Evolutionary conservation across 176 grass and related monocot species (phyloP), one percentile per base, ranked within the genome.

Genomic region (Eragrostis curvula): DNA sequence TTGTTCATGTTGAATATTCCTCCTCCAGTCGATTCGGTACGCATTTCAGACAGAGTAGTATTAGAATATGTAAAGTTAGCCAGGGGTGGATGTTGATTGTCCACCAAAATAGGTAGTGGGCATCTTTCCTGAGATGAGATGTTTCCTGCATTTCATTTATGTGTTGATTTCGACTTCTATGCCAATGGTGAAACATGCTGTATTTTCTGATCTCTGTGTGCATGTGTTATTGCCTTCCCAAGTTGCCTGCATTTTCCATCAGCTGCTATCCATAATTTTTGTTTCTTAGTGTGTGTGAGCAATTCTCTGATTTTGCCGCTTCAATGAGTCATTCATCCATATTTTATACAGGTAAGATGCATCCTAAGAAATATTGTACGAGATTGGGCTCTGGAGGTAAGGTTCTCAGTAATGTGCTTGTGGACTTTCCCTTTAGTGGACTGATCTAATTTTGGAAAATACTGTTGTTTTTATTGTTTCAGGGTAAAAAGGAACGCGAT

Each of bases 341-440:
- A 41, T 58, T 58, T 89, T 55, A 60, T 93, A 68, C 83, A 98
- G 96, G 92, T 98, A 75, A 95, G 96, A 88, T 93, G 96, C n/a
- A 95, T 95, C 62, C 75, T 98, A 88, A 89, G 96, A 86, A 98
- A 98, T 84, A 95, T 98, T 1, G 88, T 98, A 52, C 93, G 96
- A 75, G 96, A 98, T 76, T 98, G 96, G 96, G 88, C 90, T 71
- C 46, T 87, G 21, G 96, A 98, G 96, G 96, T 98, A 84, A 81
- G 84, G 77, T 78, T 73, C 28, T 71, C 24, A 47, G 40, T 81
- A 66, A 58, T 83, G 27, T 32, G 21, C 10, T 57, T 79, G 41
- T 79, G 52, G 52, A 69, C 15, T 25, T 56, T 70, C 9, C 75
- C 71, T 76, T 70, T 49, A 47, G 9, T 70, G 39, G 29, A 57